Conservation (phyloP, 140 eudicot species). For the Cichorium intybus region DNA sequence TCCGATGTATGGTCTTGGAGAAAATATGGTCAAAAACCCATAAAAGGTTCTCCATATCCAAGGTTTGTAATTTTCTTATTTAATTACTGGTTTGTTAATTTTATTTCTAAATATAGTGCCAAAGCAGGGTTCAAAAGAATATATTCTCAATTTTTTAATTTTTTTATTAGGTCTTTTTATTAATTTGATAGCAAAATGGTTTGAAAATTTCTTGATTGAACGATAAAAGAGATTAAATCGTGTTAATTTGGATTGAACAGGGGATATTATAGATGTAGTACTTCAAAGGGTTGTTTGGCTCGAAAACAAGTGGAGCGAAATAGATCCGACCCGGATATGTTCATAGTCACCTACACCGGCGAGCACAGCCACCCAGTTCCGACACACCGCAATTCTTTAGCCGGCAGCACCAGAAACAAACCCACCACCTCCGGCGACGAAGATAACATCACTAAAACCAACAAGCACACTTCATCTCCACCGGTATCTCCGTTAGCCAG, state of each 20-base stretch:
- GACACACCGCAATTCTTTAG: conserved; percentile 96
- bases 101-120: not conserved
- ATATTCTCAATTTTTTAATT: not conserved
- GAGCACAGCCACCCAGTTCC: conserved; percentile 97
- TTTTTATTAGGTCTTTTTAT: not conserved
- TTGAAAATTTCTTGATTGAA: not conserved
- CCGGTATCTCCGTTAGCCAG: conserved; percentile 51
- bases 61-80: conserved; percentile 48
- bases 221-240: not conserved
- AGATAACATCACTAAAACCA: conserved; percentile 11
- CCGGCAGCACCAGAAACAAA: conserved; percentile 86
- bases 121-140: not conserved
- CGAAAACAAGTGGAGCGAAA: conserved; percentile 98
- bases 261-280: conserved; percentile 95
- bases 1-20: conserved; percentile 99
- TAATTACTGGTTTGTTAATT: not conserved
- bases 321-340: conserved; percentile 94
- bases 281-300: conserved; percentile 92
- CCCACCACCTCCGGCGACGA: conserved; percentile 42
- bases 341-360: conserved; percentile 78
- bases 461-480: conserved; percentile 46
- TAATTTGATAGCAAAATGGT: not conserved
- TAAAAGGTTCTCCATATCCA: conserved; percentile 97
- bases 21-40: conserved; percentile 98
- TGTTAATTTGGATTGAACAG: conserved; percentile 36